Percentiles rank a stretch among this genome's conserved stretches.
Conservation (phyloP, 331 rosid species). For the Ulmus americana region DNA sequence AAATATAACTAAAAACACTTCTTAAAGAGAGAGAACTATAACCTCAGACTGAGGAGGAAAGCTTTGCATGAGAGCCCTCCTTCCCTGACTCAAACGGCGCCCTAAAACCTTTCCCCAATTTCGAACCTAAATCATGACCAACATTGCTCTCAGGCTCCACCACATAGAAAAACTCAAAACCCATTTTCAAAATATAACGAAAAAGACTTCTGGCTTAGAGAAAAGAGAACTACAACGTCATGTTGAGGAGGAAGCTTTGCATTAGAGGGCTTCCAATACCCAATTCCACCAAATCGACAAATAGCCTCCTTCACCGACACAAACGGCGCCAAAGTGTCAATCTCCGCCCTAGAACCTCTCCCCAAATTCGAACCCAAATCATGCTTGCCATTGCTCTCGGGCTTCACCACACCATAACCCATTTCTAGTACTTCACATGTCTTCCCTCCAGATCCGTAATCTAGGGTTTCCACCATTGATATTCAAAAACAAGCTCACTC, state of each 20-base stretch:
- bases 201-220: background rate
- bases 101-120: no score
- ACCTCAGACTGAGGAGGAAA: conserved; percentile 35
- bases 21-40: background rate
- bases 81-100: no score
- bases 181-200: background rate
- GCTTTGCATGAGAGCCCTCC: conserved; percentile 12
- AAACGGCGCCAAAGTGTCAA: conserved; percentile 76
- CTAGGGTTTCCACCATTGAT: conserved; percentile 18
- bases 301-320: conserved; percentile 79
- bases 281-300: conserved; percentile 63
- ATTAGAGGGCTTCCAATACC: conserved; percentile 67
- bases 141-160: no score
- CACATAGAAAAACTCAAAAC: background rate
- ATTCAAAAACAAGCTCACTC: background rate
- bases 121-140: no score
- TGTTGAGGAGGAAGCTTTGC: conserved; percentile 17
- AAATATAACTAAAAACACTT: background rate
- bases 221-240: conserved; percentile 31
- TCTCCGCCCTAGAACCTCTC: conserved; percentile 41
- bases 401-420: conserved; percentile 11
- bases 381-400: conserved; percentile 1
- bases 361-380: conserved; percentile 15
- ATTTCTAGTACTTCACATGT: background rate
- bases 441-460: conserved; percentile 1